Percentiles rank a stretch among this genome's conserved stretches.
Conservation (phyloP, 768 basidiomycete species). For the Mycena floridula region DNA sequence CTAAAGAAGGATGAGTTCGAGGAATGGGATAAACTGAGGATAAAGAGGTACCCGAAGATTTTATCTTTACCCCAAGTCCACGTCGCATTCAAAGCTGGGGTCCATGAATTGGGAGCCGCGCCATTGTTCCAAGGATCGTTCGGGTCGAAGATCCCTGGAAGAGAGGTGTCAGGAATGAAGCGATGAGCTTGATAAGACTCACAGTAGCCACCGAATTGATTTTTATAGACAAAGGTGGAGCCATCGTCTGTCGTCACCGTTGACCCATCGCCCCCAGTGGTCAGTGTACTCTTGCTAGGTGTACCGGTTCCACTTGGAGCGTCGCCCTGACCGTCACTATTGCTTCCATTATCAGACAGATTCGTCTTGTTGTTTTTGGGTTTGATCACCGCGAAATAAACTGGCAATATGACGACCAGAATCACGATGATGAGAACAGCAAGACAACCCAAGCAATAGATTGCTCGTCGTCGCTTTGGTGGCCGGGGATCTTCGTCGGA, state of each 20-base stretch:
- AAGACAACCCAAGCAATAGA: too few relatives aligned
- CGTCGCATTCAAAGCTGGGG: slow-evolving; percentile 66
- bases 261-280: slow-evolving; percentile 47
- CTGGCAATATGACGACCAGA: slow-evolving; percentile 37
- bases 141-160: slow-evolving; percentile 57
- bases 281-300: slow-evolving; percentile 10
- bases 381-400: slow-evolving; percentile 41
- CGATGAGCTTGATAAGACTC: slow-evolving; percentile 9
- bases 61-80: slow-evolving; percentile 68
- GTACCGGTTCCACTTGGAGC: not conserved
- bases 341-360: slow-evolving; percentile 2
- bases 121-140: slow-evolving; percentile 70
- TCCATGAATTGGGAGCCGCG: slow-evolving; percentile 74
- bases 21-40: slow-evolving; percentile 6
- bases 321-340: not conserved
- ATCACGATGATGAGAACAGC: slow-evolving; percentile 26
- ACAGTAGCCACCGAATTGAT: slow-evolving; percentile 53
- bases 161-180: not conserved
- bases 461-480: too few relatives aligned
- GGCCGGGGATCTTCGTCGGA: too few relatives aligned
- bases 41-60: slow-evolving; percentile 46
- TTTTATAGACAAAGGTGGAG: slow-evolving; percentile 54
- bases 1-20: slow-evolving; percentile 26
- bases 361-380: slow-evolving; percentile 16
- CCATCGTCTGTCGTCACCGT: slow-evolving; percentile 46